These are phyloP conservation scores for Globisporangium ultimum DNA, from an alignment of 352 stramenopile genomes.

Conservation along the genomic window DNA sequence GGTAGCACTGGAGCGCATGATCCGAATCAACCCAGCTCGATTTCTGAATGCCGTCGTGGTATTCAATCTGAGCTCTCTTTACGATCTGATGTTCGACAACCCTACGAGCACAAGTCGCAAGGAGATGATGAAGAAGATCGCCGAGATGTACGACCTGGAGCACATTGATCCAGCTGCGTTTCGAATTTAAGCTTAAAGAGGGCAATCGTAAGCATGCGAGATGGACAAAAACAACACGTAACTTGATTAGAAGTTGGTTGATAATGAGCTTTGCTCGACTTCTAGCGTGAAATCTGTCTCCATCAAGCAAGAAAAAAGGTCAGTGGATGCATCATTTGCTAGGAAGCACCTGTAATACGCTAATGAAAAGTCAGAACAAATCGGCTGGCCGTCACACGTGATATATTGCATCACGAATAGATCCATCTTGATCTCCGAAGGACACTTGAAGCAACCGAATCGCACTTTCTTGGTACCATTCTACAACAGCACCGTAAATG, in stretches of 20 bases:
- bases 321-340: conserved; percentile 5
- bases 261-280: too few relatives aligned
- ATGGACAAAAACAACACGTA: too few relatives aligned
- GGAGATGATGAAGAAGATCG: conserved; percentile 81
- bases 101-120: conserved; percentile 73
- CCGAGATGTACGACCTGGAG: conserved; percentile 70
- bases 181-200: conserved; percentile 45
- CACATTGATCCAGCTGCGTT: conserved; percentile 67
- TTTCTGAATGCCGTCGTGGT: conserved; percentile 70
- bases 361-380: conserved; percentile 6
- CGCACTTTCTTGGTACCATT: conserved; percentile 6
- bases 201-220: background rate
- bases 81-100: conserved; percentile 78
- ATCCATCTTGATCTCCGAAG: background rate
- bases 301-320: conserved; percentile 14
- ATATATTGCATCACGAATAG: conserved; percentile 1
- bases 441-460: conserved; percentile 11
- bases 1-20: conserved; percentile 62
- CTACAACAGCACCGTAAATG: conserved; percentile 10
- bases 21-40: conserved; percentile 60
- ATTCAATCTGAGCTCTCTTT: conserved; percentile 82
- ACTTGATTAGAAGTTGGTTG: too few relatives aligned
- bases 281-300: background rate
- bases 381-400: conserved; percentile 2
- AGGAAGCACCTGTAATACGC: conserved; percentile 12